Evolutionary conservation across 306 rosid genomes (phyloP), one percentile per base, ranked within the genome.

Genomic region (Vigna reflexopilosa): DNA sequence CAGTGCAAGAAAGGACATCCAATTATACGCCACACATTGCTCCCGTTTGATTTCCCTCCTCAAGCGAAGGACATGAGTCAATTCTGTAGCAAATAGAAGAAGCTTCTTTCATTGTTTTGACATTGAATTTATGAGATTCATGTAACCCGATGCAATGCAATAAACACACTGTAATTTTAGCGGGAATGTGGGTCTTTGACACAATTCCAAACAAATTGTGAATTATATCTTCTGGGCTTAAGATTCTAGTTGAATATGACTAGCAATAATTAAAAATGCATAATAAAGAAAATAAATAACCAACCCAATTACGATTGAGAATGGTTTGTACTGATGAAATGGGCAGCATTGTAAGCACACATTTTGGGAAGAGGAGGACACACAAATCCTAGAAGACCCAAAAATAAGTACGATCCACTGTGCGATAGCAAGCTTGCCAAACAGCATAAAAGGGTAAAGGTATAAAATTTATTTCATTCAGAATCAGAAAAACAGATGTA

Each of bases 401-500:
- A 72, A 13, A 44, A 64, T 36, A 71, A 59, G 20, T 56, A 19
- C 40, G 51, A 51, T 36, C 28, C 61, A 49, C 54, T 26, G 52
- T 49, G 38, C 19, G 38, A 52, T 36, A 44, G 69, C 72, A 67
- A 54, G 65, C 57, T 56, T 14, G 12, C 54, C 32, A 47, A 69
- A 69, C 16, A 70, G 47, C 51, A 12, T 15, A 24, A 49, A 68
- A 45, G 51, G 56, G 84, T 15, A 54, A 48, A 76, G 17, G 42
- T 14, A 64, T 20, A 32, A 75, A 64, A 70, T 48, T 75, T 16
- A 9, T n/a, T 44, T 14, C 57, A 70, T 80, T 76, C 79, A 38
- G 16, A 75, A 55, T 68, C 13, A 52, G 66, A 79, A 56, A 54
- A 75, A 36, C 52, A 24, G 4, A 34, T 51, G 77, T 48, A 79